Evolutionary conservation across 129 eudicot species (phyloP), one percentile per base, ranked within the genome.

Genomic region (Ambrosia trifida): DNA sequence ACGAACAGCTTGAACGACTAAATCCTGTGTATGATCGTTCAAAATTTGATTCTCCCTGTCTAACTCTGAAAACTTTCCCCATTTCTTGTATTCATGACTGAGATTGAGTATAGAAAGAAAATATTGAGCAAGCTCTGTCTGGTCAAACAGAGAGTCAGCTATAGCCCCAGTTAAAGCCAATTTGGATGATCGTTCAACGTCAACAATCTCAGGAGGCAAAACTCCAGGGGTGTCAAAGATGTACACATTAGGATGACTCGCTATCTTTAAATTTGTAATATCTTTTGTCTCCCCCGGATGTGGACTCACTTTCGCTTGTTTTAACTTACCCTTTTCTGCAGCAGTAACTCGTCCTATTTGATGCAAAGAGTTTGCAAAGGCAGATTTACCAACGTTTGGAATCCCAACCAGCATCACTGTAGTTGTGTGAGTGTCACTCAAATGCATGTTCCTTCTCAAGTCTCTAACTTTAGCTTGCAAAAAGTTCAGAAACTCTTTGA

Each of bases 371-470:
- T 92, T 92, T 32, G 98, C 95, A 59, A 92, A 76, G 18, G 96
- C 95, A 14, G 98, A 92, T 79, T 92, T 92, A 31, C 98, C 95
- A 58, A 85, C 94, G 70, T 92, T 92, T 64, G 96, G 98, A 69
- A 92, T 85, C 35, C 98, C 98, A 67, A 89, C 86, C 5, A 92
- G 75, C 95, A 89, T 89, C 35, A 89, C 31, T 5, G 98, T 86
- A 31, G 87, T 79, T 49, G 95, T 70, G 49, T 75, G 83, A 62
- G 66, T 70, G 56, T 51, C 52, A 70, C 79, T 72, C n/a, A 64
- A 35, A 83, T 72, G 66, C 38, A 71, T 85, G 7, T 36, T 71
- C 81, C 64, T 84, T 77, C 74, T 75, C 70, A 89, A 58, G 56
- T 81, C 97, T 79, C 94, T 71, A 35, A 89, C 82, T 83, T 77